phyloP scores from a whole-genome alignment of 495 filamentous ascomycete genomes.

The Mycothermus thermophilus region DNA sequence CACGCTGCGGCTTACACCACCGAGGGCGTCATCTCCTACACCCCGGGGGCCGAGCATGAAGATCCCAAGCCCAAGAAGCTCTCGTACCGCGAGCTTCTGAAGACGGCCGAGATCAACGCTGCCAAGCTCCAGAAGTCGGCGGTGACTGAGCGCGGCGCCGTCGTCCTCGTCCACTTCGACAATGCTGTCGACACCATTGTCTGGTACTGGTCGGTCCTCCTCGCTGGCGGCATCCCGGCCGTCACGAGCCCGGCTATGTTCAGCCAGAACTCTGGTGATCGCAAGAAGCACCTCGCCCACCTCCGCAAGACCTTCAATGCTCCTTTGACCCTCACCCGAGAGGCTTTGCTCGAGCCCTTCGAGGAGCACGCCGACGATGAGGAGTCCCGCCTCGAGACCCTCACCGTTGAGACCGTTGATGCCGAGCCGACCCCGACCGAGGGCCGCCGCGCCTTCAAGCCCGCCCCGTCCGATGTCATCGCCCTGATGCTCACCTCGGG shows the following conservation, averaged over 20 bases:
- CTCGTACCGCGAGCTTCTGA: constrained; percentile 4
- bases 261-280: constrained; percentile 1
- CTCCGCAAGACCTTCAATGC: constrained; percentile 1
- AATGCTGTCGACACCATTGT: constrained; percentile 2
- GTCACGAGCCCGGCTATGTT: constrained; percentile 5
- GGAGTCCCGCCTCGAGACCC: constrained; percentile 2
- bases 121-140: constrained; percentile 1
- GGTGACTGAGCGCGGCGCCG: neutral
- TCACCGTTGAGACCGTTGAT: neutral
- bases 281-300: constrained; percentile 1
- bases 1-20: neutral
- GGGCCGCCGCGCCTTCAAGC: neutral
- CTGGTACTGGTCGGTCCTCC: constrained; percentile 3
- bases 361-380: constrained; percentile 1
- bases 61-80: neutral
- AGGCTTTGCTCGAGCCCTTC: neutral
- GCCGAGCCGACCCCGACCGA: neutral
- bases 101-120: constrained; percentile 3
- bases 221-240: constrained; percentile 2
- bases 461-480: neutral
- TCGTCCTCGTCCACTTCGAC: constrained; percentile 4
- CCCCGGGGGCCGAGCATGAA: neutral
- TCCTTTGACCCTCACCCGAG: neutral
- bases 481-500: constrained; percentile 45
- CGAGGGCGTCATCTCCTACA: constrained; percentile 2